These are phyloP conservation scores for Globomyces sp. DNA, from an alignment of 371 early-diverging fungal genomes.

Conservation along the genomic window DNA sequence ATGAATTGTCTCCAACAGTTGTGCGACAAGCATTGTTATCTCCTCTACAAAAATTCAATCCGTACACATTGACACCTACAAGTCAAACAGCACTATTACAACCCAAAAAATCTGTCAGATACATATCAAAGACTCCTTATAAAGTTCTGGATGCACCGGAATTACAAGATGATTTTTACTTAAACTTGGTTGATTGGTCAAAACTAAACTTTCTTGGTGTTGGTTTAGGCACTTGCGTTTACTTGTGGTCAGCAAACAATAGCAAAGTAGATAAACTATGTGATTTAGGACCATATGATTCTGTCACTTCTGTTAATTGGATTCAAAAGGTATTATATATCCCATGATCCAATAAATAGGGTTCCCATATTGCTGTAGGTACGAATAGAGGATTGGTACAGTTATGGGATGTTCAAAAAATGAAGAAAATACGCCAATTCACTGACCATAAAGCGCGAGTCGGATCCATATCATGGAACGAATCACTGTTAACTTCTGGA, in stretches of 20 bases:
- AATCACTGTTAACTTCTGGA: constrained; percentile 42
- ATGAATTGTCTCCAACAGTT: not conserved
- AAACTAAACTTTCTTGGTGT: constrained; percentile 43
- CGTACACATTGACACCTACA: not conserved
- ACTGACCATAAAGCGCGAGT: constrained; percentile 38
- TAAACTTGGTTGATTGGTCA: constrained; percentile 73
- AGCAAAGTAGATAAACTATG: constrained; percentile 42
- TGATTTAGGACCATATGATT: constrained; percentile 38
- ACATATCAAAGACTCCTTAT: constrained; percentile 44
- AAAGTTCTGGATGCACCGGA: constrained; percentile 71
- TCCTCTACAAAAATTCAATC: not conserved
- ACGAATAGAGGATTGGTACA: constrained; percentile 45
- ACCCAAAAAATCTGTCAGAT: constrained; percentile 24
- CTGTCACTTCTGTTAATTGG: constrained; percentile 45
- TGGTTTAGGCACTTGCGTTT: constrained; percentile 49
- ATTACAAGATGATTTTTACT: constrained; percentile 66
- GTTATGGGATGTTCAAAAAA: constrained; percentile 44
- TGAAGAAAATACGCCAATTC: constrained; percentile 29
- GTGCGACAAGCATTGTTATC: constrained; percentile 3
- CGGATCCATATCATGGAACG: constrained; percentile 48
- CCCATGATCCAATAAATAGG: constrained; percentile 21
- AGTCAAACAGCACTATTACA: constrained; percentile 19
- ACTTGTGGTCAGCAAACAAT: constrained; percentile 47
- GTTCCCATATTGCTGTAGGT: constrained; percentile 47
- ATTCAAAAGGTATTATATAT: constrained; percentile 27